These are phyloP conservation scores for Bryoglossum gracile DNA, from an alignment of 495 filamentous ascomycete species.

Conservation along the genomic window DNA sequence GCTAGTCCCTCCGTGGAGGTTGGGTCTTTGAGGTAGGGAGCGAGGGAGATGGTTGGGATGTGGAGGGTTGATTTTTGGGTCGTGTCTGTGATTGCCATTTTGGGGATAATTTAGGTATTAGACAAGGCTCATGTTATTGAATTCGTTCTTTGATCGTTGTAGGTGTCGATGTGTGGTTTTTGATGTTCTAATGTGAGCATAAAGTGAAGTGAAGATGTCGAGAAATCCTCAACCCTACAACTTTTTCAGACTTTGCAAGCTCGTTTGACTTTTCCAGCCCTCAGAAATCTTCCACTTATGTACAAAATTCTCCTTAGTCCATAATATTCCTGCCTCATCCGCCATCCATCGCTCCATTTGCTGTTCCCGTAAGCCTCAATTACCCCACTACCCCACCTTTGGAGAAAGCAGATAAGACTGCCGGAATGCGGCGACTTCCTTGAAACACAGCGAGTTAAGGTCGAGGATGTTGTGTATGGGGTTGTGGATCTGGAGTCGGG, in stretches of 20 bases:
- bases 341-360: background rate
- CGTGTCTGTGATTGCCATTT: conserved; percentile 1
- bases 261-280: too few species aligned
- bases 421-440: conserved; percentile 8
- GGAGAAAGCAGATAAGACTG: conserved; percentile 13
- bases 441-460: background rate
- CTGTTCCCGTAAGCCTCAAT: background rate
- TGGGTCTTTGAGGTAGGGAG: conserved; percentile 18
- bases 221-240: background rate
- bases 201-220: background rate
- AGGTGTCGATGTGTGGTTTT: background rate
- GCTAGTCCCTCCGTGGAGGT: conserved; percentile 18
- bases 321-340: background rate
- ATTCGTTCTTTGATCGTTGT: background rate
- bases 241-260: too few species aligned
- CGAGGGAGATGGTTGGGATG: conserved; percentile 16
- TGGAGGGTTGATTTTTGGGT: conserved; percentile 26
- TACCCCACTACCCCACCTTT: conserved; percentile 6
- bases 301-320: background rate
- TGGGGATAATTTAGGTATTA: background rate
- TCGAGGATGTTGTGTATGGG: too few species aligned
- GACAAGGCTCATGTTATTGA: background rate
- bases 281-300: too few species aligned
- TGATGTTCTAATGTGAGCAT: background rate
- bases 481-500: conserved; percentile 2